phyloP scores from a whole-genome alignment of 139 green algal genomes.

The Coelastrella sp. region DNA sequence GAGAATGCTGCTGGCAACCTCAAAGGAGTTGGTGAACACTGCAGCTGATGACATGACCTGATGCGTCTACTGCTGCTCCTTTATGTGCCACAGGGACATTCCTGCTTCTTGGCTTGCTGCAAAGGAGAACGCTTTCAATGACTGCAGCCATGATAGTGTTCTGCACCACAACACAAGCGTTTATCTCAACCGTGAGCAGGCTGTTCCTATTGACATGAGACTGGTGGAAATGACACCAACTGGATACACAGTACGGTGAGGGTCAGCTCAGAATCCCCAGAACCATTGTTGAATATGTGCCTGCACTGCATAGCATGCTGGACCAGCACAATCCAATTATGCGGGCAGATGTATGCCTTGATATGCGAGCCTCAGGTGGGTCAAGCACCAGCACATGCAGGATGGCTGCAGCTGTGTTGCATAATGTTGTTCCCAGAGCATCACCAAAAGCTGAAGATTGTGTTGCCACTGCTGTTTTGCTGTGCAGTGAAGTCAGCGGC shows the following conservation, averaged over 20 bases:
- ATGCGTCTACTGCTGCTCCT: background rate
- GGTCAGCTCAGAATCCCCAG: background rate
- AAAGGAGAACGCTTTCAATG: constrained; percentile 45
- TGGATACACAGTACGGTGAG: constrained; percentile 35
- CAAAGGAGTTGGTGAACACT: too few relatives aligned
- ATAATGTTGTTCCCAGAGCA: background rate
- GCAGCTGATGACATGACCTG: too few relatives aligned
- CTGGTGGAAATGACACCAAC: background rate
- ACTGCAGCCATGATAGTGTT: constrained; percentile 28
- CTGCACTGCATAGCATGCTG: too few relatives aligned
- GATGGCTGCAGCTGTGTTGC: too few relatives aligned
- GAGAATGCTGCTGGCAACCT: too few relatives aligned
- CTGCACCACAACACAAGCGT: constrained; percentile 3
- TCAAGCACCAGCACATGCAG: too few relatives aligned
- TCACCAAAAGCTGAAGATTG: background rate
- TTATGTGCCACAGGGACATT: background rate
- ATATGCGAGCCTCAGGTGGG: too few relatives aligned
- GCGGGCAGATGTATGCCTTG: too few relatives aligned
- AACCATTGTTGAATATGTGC: too few relatives aligned
- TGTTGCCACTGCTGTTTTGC: background rate
- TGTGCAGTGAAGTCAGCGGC: background rate
- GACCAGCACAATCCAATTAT: too few relatives aligned
- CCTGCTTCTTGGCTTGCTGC: background rate
- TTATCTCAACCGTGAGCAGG: background rate
- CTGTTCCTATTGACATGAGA: background rate